A percentile compares a stretch with the other conserved stretches of the same genome.
Conservation (phyloP, 2,329 filamentous ascomycete genomes). For the Eutypa lata region DNA sequence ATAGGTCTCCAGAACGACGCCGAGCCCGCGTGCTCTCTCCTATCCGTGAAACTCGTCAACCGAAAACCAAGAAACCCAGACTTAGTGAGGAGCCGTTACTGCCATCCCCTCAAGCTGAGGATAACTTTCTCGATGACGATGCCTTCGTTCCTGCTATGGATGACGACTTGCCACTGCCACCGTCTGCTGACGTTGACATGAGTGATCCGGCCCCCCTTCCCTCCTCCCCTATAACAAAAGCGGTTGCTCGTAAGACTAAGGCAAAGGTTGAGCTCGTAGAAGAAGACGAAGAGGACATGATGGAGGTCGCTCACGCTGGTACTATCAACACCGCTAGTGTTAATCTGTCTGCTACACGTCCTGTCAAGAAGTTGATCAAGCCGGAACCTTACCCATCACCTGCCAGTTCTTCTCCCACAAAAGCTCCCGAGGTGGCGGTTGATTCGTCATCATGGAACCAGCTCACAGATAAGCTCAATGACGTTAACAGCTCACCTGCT, state of each 20-base stretch:
- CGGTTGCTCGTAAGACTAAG: conserved; percentile 66
- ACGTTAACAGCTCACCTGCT: conserved; percentile 69
- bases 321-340: conserved; percentile 67
- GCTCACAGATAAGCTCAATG: conserved; percentile 80
- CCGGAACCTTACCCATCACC: conserved; percentile 65
- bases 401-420: conserved; percentile 71
- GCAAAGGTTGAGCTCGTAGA: conserved; percentile 49
- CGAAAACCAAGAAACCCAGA: conserved; percentile 55
- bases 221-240: conserved; percentile 82
- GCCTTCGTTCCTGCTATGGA: conserved; percentile 55
- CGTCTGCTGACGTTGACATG: conserved; percentile 60
- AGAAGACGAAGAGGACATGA: conserved; percentile 74
- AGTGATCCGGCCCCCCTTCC: conserved; percentile 69
- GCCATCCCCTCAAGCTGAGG: conserved; percentile 48
- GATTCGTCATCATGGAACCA: conserved; percentile 87
- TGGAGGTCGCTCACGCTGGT: conserved; percentile 81
- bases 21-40: conserved; percentile 81
- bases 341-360: conserved; percentile 80
- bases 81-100: conserved; percentile 46
- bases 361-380: conserved; percentile 72
- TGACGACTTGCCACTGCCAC: conserved; percentile 55
- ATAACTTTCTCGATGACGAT: conserved; percentile 54
- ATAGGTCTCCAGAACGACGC: conserved; percentile 73
- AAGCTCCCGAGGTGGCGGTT: conserved; percentile 56
- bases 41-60: conserved; percentile 52